Evolutionary conservation across 1,284 basidiomycete species (phyloP).

Genomic region (Leccinum fallax): DNA sequence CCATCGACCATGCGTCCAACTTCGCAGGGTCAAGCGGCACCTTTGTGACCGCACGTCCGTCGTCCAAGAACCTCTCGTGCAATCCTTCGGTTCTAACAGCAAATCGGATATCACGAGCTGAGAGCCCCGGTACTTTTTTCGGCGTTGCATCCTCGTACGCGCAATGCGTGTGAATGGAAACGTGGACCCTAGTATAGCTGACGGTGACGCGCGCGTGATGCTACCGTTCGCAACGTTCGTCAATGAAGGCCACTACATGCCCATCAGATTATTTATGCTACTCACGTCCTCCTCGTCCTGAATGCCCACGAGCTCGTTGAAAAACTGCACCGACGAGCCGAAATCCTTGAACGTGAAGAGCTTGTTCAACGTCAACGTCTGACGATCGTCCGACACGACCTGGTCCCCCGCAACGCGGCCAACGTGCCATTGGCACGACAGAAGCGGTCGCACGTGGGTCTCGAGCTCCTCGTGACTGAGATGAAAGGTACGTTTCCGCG

Average conservation of each 20-base stretch:
- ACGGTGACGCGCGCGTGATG: constrained; percentile 33
- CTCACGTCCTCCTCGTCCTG: constrained; percentile 38
- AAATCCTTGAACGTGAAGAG: constrained; percentile 31
- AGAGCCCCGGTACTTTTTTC: constrained; percentile 44
- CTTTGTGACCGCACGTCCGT: constrained; percentile 27
- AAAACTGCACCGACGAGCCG: constrained; percentile 31
- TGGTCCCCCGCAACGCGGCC: constrained; percentile 10
- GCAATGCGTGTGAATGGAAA: constrained; percentile 39
- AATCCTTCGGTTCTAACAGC: constrained; percentile 37
- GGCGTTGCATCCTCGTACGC: constrained; percentile 29
- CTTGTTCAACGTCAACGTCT: constrained; percentile 28
- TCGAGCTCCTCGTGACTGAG: constrained; percentile 35
- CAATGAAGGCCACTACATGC: background rate
- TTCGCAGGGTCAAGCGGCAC: constrained; percentile 12
- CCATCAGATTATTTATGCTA: background rate
- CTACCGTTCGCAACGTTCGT: constrained; percentile 14
- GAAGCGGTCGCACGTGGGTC: constrained; percentile 35
- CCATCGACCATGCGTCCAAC: constrained; percentile 29
- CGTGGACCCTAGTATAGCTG: constrained; percentile 32
- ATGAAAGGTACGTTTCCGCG: constrained; percentile 31
- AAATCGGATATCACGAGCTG: constrained; percentile 55
- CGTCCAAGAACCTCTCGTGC: constrained; percentile 28
- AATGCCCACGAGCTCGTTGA: constrained; percentile 28
- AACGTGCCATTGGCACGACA: constrained; percentile 39
- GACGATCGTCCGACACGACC: constrained; percentile 5